phyloP scores from a whole-genome alignment of 352 stramenopile genomes.

The Pythium insidiosum region DNA sequence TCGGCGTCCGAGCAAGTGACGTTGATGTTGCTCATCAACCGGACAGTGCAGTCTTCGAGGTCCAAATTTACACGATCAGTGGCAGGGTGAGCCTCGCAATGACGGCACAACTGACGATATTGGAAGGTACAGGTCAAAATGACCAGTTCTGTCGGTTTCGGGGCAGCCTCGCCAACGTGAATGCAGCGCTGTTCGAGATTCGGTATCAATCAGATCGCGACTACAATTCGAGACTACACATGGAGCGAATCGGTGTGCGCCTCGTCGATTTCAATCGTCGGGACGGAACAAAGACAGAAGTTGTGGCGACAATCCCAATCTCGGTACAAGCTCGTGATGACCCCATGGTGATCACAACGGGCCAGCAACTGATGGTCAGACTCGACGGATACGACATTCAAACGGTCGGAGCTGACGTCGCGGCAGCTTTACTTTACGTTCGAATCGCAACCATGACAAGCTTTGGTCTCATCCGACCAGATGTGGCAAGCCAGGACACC shows the following conservation, averaged over 20 bases:
- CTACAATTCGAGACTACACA: conserved; percentile 64
- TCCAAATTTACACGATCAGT: conserved; percentile 47
- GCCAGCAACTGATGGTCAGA: conserved; percentile 23
- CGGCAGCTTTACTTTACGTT: conserved; percentile 21
- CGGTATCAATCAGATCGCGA: conserved; percentile 59
- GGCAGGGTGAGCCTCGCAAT: conserved; percentile 36
- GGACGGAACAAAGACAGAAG: conserved; percentile 36
- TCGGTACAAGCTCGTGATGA: conserved; percentile 40
- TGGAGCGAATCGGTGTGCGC: conserved; percentile 43
- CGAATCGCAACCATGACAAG: conserved; percentile 39
- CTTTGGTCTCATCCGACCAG: conserved; percentile 37
- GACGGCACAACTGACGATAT: conserved; percentile 16
- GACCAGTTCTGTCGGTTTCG: conserved; percentile 55
- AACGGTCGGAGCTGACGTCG: conserved; percentile 13
- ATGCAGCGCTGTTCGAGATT: conserved; percentile 65
- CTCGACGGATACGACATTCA: conserved; percentile 37
- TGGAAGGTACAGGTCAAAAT: conserved; percentile 36
- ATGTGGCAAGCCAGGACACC: conserved; percentile 5
- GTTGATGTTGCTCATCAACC: conserved; percentile 26
- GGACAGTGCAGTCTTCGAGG: conserved; percentile 38
- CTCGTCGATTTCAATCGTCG: conserved; percentile 51
- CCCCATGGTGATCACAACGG: conserved; percentile 21
- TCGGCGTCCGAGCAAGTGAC: conserved; percentile 54
- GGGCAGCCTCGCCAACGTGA: conserved; percentile 44
- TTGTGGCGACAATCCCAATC: conserved; percentile 29